Percentiles rank a stretch among this genome's conserved stretches.
Conservation (phyloP, 495 filamentous ascomycete species). For the Ramalina intermedia region DNA sequence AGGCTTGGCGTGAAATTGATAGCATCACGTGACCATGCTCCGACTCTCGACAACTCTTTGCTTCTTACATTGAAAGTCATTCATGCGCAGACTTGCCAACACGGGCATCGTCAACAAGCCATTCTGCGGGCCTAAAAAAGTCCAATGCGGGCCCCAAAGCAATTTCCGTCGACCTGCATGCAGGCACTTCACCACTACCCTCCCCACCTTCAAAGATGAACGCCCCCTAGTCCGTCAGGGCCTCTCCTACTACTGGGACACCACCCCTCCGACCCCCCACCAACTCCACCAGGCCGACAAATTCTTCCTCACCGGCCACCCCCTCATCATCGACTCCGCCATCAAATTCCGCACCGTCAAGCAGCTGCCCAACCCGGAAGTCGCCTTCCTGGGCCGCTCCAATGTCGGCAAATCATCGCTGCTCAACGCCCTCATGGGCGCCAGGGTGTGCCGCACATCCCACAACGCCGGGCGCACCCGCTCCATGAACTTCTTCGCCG, state of each 20-base stretch:
- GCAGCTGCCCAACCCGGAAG: slow-evolving; percentile 31
- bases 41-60: too few species aligned
- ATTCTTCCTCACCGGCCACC: slow-evolving; percentile 46
- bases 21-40: too few species aligned
- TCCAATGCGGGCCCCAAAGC: too few species aligned
- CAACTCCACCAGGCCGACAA: slow-evolving; percentile 42
- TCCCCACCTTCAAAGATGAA: background rate
- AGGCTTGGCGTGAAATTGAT: too few species aligned
- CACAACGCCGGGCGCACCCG: slow-evolving; percentile 62
- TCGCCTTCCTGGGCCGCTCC: slow-evolving; percentile 67
- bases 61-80: too few species aligned
- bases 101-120: too few species aligned
- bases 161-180: too few species aligned
- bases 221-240: background rate
- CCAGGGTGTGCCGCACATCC: slow-evolving; percentile 46
- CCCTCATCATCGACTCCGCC: slow-evolving; percentile 56
- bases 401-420: slow-evolving; percentile 89
- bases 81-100: too few species aligned
- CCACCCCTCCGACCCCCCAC: slow-evolving; percentile 32
- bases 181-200: background rate
- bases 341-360: slow-evolving; percentile 55
- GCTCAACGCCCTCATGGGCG: slow-evolving; percentile 65
- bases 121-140: too few species aligned
- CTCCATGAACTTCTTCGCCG: slow-evolving; percentile 73
- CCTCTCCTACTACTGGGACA: slow-evolving; percentile 43